Conservation (phyloP, 2,329 filamentous ascomycete genomes). For the Nannizziopsis barbatae region DNA sequence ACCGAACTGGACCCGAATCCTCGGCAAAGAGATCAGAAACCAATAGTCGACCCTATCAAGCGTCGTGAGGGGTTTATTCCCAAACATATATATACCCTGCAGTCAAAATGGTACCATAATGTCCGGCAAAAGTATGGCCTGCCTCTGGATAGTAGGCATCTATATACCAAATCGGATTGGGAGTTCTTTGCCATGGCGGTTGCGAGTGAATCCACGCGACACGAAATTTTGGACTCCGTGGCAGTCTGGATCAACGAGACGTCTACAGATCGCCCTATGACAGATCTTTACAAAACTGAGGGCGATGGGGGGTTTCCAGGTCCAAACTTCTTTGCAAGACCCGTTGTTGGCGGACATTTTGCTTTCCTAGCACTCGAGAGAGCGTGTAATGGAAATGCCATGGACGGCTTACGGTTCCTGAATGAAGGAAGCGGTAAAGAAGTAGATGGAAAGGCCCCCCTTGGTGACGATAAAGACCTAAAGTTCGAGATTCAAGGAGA, state of each 20-base stretch:
- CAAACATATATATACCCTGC: conserved; percentile 61
- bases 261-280: conserved; percentile 61
- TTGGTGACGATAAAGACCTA: not conserved
- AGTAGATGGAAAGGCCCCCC: conserved; percentile 9
- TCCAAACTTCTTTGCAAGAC: conserved; percentile 65
- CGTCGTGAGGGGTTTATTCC: conserved; percentile 52
- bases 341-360: conserved; percentile 78
- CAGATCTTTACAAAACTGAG: conserved; percentile 74
- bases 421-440: conserved; percentile 16
- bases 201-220: conserved; percentile 54
- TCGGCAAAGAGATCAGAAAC: not conserved
- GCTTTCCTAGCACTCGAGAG: conserved; percentile 70
- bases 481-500: conserved; percentile 1
- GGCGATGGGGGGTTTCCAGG: conserved; percentile 63
- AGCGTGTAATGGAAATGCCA: conserved; percentile 61
- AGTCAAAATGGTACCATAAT: conserved; percentile 68
- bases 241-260: conserved; percentile 80
- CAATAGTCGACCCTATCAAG: conserved; percentile 3
- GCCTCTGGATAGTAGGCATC: conserved; percentile 67
- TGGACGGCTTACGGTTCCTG: conserved; percentile 44
- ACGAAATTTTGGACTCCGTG: conserved; percentile 61
- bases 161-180: conserved; percentile 87
- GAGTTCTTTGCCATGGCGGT: conserved; percentile 80
- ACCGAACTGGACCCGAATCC: conserved; percentile 23
- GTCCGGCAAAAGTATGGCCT: conserved; percentile 74